A percentile compares a stretch with the other conserved stretches of the same genome.
These are phyloP conservation scores for Colletotrichum lindemuthianum DNA, from an alignment of 2,329 filamentous ascomycete species.

Conservation along the genomic window DNA sequence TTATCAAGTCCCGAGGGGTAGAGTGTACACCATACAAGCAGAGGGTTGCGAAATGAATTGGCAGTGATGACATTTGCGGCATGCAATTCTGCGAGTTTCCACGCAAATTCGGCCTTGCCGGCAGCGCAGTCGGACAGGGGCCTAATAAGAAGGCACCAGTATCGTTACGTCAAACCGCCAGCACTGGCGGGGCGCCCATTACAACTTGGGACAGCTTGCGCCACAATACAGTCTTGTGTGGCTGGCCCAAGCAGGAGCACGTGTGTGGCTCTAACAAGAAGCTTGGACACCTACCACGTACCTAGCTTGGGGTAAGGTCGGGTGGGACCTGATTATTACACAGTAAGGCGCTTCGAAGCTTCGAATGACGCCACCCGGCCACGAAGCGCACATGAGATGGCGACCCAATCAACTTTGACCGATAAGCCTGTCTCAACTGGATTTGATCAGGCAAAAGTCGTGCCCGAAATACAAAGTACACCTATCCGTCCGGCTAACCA, in stretches of 20 bases:
- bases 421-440: background rate
- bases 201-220: constrained; percentile 13
- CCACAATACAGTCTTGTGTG: background rate
- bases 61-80: constrained; percentile 2
- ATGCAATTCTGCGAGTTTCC: constrained; percentile 24
- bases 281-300: too few species aligned
- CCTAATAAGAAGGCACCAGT: background rate
- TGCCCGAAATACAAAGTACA: background rate
- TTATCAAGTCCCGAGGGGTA: too few species aligned
- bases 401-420: background rate
- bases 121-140: too few species aligned
- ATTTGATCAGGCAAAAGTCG: too few species aligned
- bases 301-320: too few species aligned
- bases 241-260: background rate
- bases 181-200: background rate
- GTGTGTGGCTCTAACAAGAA: too few species aligned
- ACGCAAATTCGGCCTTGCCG: constrained; percentile 5
- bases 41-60: constrained; percentile 24
- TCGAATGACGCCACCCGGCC: constrained; percentile 3
- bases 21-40: constrained; percentile 3
- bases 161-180: background rate
- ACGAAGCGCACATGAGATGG: background rate
- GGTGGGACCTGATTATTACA: too few species aligned
- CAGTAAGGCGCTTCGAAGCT: background rate
- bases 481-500: constrained; percentile 2